phyloP scores from a whole-genome alignment of 768 basidiomycete species.

The Pleurotus sapidus region DNA sequence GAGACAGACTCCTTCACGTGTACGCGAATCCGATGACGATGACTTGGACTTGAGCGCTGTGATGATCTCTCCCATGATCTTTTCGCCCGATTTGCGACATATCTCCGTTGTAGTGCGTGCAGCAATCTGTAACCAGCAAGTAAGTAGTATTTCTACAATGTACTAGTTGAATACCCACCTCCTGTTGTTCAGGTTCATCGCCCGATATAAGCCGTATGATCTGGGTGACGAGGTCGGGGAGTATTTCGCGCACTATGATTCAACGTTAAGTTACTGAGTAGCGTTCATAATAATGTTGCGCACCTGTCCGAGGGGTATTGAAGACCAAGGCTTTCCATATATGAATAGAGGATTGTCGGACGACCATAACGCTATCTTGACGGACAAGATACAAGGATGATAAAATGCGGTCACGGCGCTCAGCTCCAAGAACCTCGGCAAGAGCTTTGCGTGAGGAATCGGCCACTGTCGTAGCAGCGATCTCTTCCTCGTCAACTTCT shows the following conservation, averaged over 20 bases:
- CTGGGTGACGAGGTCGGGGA: slow-evolving; percentile 80
- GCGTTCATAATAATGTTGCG: slow-evolving; percentile 11
- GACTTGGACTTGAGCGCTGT: slow-evolving; percentile 70
- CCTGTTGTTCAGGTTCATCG: slow-evolving; percentile 82
- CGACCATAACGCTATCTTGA: slow-evolving; percentile 87
- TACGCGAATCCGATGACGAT: slow-evolving; percentile 57
- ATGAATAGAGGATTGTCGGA: slow-evolving; percentile 87
- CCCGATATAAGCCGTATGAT: slow-evolving; percentile 77
- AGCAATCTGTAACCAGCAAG: slow-evolving; percentile 59
- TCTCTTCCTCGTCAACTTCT: slow-evolving; percentile 72
- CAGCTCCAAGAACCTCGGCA: slow-evolving; percentile 81
- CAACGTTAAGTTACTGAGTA: background rate
- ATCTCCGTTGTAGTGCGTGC: slow-evolving; percentile 83
- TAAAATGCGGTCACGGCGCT: slow-evolving; percentile 88
- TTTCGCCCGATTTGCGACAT: slow-evolving; percentile 94
- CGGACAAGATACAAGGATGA: slow-evolving; percentile 90
- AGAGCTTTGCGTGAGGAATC: slow-evolving; percentile 86
- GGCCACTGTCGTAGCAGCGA: slow-evolving; percentile 50
- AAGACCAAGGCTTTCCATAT: slow-evolving; percentile 99
- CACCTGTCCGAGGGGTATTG: slow-evolving; percentile 90
- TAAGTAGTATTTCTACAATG: no score
- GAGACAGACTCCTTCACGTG: slow-evolving; percentile 82
- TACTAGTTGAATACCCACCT: slow-evolving; percentile 47
- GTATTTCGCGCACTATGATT: slow-evolving; percentile 76
- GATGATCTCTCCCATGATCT: slow-evolving; percentile 81